Evolutionary conservation across 2,329 filamentous ascomycete species (phyloP), one percentile per base, ranked within the genome.

Genomic region (Scytalidium lignicola): DNA sequence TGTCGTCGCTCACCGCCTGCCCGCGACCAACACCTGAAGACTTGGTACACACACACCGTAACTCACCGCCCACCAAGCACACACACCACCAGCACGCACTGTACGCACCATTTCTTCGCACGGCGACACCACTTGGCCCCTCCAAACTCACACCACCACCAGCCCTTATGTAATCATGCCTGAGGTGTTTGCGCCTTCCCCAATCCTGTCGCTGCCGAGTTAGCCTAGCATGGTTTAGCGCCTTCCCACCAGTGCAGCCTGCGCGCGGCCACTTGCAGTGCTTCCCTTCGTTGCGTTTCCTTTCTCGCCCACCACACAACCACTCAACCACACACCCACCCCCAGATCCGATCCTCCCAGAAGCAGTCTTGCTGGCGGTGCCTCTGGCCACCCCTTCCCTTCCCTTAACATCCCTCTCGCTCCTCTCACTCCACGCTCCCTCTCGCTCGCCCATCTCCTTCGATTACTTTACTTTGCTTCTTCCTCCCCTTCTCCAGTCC

Each of bases 381-480:
- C 10, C 41, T 18, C 15, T 9, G 2, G 8, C 43, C 9, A 20
- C 20, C 43, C 22, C 26, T 17, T 19, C 26, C 44, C 12, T 37
- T 39, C 44, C 19, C 23, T 46, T 32, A 29, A n/a, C 44, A 41
- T 42, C 19, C 13, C 21, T 39, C 29, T 44, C 17, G 42, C 48
- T 50, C 29, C 47, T 47, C 49, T 15, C 29, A 21, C 60, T 59
- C 58, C 56, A 58, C 61, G 55, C 58, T 55, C 57, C 58, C 58
- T 55, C 58, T 55, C 61, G 56, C 61, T 63, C 62, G 62, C 61
- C 62, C 63, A 60, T 64, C 50, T n/a, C n/a, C n/a, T n/a, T n/a
- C n/a, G n/a, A n/a, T n/a, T n/a, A n/a, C n/a, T n/a, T n/a, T n/a
- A n/a, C n/a, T n/a, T n/a, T n/a, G n/a, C n/a, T n/a, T 48, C 52